A percentile compares a stretch with the other conserved stretches of the same genome.
Conservation (phyloP, 2,329 filamentous ascomycete genomes). For the Fusarium sp. region DNA sequence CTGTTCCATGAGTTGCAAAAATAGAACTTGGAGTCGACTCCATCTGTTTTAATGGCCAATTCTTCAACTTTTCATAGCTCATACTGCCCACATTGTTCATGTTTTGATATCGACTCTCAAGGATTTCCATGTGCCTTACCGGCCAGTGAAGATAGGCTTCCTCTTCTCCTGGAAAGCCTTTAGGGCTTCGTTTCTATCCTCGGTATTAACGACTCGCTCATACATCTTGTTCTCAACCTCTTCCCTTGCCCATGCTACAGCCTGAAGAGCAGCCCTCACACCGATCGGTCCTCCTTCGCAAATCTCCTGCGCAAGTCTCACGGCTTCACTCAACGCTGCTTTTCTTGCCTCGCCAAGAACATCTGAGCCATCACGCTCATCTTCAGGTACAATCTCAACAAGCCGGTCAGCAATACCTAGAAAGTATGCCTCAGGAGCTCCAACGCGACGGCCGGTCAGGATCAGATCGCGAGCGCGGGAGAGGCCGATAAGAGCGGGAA, state of each 20-base stretch:
- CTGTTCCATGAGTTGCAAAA: not conserved
- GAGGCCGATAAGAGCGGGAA: conserved; percentile 82
- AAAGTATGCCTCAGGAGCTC: conserved; percentile 87
- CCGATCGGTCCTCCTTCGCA: conserved; percentile 91
- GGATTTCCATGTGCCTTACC: conserved; percentile 44
- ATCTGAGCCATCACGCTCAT: conserved; percentile 52
- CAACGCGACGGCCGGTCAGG: conserved; percentile 86
- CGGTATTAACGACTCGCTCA: conserved; percentile 80
- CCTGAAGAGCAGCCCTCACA: conserved; percentile 79
- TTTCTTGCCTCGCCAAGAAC: conserved; percentile 69
- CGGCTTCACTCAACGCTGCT: conserved; percentile 77
- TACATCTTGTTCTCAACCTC: conserved; percentile 89
- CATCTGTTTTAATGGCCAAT: not conserved
- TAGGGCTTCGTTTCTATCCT: conserved; percentile 89
- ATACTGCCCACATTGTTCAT: not conserved
- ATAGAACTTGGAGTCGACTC: not conserved
- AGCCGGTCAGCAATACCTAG: conserved; percentile 90
- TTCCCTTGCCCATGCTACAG: conserved; percentile 77
- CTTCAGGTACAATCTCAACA: conserved; percentile 76
- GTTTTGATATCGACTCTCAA: not conserved
- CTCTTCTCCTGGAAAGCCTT: conserved; percentile 78
- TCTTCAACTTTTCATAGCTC: not conserved
- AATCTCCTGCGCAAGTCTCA: conserved; percentile 83
- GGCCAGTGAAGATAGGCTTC: conserved; percentile 66
- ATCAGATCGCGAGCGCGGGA: conserved; percentile 88